These are phyloP conservation scores for Orobanche coerulescens DNA, from an alignment of 257 asterid genomes.

Conservation along the genomic window DNA sequence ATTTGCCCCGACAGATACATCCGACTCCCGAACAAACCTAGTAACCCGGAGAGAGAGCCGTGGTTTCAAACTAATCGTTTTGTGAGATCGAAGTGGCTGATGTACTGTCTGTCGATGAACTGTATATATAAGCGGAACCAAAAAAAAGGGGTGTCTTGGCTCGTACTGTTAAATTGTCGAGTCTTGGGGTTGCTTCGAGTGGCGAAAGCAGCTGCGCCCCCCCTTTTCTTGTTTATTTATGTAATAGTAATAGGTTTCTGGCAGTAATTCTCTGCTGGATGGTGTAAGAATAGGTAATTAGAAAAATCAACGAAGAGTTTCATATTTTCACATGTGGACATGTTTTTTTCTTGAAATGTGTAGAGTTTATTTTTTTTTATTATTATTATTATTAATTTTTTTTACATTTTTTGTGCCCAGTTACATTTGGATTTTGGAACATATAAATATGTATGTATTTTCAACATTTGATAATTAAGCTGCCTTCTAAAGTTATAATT, in stretches of 20 bases:
- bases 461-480: background rate
- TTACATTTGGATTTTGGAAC: too few relatives aligned
- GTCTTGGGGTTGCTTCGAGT: conserved; percentile 27
- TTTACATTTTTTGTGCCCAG: too few relatives aligned
- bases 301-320: conserved; percentile 7
- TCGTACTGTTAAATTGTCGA: conserved; percentile 32
- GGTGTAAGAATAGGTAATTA: conserved; percentile 22
- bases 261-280: conserved; percentile 24
- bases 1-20: conserved; percentile 18
- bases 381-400: too few relatives aligned
- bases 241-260: conserved; percentile 26
- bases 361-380: background rate
- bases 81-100: conserved; percentile 27
- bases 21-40: conserved; percentile 15
- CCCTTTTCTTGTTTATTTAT: conserved; percentile 17
- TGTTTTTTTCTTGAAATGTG: conserved; percentile 14
- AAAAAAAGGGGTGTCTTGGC: conserved; percentile 16
- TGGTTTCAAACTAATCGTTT: conserved; percentile 18
- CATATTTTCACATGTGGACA: background rate
- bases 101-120: conserved; percentile 24
- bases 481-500: background rate
- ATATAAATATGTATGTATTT: conserved; percentile 2
- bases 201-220: conserved; percentile 17
- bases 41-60: conserved; percentile 14
- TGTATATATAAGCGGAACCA: conserved; percentile 41